Conservation (phyloP, 2,329 filamentous ascomycete species). For the Pleomassaria siparia region DNA sequence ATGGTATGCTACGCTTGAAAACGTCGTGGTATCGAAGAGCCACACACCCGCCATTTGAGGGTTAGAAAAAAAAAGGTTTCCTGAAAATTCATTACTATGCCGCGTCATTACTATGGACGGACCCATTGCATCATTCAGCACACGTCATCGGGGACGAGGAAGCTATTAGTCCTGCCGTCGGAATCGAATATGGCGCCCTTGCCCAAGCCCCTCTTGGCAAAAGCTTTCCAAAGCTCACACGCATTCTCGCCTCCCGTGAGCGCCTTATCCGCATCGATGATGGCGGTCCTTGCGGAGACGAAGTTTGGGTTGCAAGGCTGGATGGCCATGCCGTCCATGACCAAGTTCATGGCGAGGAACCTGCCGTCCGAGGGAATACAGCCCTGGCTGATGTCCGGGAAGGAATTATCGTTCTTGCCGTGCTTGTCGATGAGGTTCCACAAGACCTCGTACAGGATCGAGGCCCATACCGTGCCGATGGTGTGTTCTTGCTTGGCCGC, state of each 20-base stretch:
- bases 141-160: slow-evolving; percentile 5
- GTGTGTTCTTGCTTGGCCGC: slow-evolving; percentile 45
- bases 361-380: slow-evolving; percentile 57
- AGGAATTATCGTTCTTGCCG: slow-evolving; percentile 50
- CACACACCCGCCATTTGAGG: neutral
- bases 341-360: slow-evolving; percentile 56
- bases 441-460: slow-evolving; percentile 57
- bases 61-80: neutral
- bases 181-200: slow-evolving; percentile 26
- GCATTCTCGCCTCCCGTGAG: slow-evolving; percentile 55
- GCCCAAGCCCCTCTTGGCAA: slow-evolving; percentile 61
- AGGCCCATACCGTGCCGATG: slow-evolving; percentile 57
- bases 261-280: slow-evolving; percentile 57
- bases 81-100: neutral
- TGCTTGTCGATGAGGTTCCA: slow-evolving; percentile 62
- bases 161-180: slow-evolving; percentile 21
- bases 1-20: too few species aligned
- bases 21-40: too few species aligned
- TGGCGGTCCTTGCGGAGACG: slow-evolving; percentile 56
- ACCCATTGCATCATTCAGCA: too few species aligned
- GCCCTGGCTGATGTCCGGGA: slow-evolving; percentile 49
- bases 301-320: slow-evolving; percentile 61
- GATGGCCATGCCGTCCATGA: slow-evolving; percentile 55
- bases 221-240: slow-evolving; percentile 58
- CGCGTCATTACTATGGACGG: neutral